Percentiles rank a stretch among this genome's conserved stretches.
Evolutionary conservation across 352 stramenopile genomes (phyloP).

Genomic region (Phytopythium aichiense): DNA sequence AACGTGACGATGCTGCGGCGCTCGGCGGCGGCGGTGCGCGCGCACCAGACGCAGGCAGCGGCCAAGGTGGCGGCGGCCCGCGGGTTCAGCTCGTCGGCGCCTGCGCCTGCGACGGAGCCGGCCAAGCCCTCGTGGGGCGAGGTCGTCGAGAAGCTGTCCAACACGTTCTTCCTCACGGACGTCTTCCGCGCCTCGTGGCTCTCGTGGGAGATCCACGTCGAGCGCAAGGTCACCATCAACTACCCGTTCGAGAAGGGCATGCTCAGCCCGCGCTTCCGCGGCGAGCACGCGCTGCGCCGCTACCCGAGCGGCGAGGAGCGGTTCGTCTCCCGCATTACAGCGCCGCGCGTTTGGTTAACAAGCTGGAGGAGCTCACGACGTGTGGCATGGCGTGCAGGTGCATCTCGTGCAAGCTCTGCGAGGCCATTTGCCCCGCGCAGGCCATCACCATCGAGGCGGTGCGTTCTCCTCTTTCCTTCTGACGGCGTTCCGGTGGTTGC

Average conservation of each 20-base stretch:
- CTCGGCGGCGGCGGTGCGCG: conserved; percentile 34
- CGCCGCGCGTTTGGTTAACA: background rate
- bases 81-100: conserved; percentile 27
- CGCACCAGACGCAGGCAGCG: conserved; percentile 23
- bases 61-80: conserved; percentile 13
- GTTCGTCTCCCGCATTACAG: conserved; percentile 20
- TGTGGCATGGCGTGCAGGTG: conserved; percentile 55
- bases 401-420: conserved; percentile 99
- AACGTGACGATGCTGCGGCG: conserved; percentile 57
- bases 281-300: conserved; percentile 96
- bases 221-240: conserved; percentile 98
- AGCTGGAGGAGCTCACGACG: background rate
- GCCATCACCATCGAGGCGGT: conserved; percentile 99
- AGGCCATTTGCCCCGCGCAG: conserved; percentile 99
- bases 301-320: conserved; percentile 99
- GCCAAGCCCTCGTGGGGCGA: conserved; percentile 64
- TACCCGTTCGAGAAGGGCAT: conserved; percentile 98
- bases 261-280: conserved; percentile 96
- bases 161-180: conserved; percentile 83
- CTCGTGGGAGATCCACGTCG: conserved; percentile 75
- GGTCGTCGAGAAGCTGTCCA: conserved; percentile 76
- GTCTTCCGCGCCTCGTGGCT: conserved; percentile 79
- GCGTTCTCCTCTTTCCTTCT: conserved; percentile 9
- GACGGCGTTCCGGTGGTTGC: background rate
- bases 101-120: conserved; percentile 20